Conservation (phyloP, 257 asterid species). For the Fraxinus quadrangulata region DNA sequence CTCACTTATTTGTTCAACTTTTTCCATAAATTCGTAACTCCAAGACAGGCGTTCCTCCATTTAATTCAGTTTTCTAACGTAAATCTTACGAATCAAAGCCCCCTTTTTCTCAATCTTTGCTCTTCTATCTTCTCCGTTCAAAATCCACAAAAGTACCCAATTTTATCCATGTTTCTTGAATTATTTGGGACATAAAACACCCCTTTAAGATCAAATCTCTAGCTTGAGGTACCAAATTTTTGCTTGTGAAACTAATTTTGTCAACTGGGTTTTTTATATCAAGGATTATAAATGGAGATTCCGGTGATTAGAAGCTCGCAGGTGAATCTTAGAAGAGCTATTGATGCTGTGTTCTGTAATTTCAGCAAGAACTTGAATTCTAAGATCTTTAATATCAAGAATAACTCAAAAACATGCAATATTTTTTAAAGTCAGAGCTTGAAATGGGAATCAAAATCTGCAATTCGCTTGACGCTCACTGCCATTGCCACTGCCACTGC, state of each 20-base stretch:
- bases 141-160: too few species aligned
- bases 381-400: slow-evolving; percentile 34
- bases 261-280: slow-evolving; percentile 27
- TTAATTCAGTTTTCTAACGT: background rate
- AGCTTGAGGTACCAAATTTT: background rate
- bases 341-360: slow-evolving; percentile 47
- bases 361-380: slow-evolving; percentile 51
- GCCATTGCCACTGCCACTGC: slow-evolving; percentile 54
- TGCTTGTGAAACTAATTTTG: slow-evolving; percentile 4
- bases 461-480: slow-evolving; percentile 29
- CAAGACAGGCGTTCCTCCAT: background rate
- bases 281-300: slow-evolving; percentile 50
- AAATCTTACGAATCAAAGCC: background rate
- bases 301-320: slow-evolving; percentile 70
- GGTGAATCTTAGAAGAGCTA: slow-evolving; percentile 47
- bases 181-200: background rate
- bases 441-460: slow-evolving; percentile 47
- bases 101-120: background rate
- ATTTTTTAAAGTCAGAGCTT: slow-evolving; percentile 36
- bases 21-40: background rate
- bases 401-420: slow-evolving; percentile 29
- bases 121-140: too few species aligned
- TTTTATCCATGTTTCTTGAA: background rate
- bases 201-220: slow-evolving; percentile 10
- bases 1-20: background rate